Conservation (phyloP, 352 stramenopile species). For the Pilasporangium apinafurcum region DNA sequence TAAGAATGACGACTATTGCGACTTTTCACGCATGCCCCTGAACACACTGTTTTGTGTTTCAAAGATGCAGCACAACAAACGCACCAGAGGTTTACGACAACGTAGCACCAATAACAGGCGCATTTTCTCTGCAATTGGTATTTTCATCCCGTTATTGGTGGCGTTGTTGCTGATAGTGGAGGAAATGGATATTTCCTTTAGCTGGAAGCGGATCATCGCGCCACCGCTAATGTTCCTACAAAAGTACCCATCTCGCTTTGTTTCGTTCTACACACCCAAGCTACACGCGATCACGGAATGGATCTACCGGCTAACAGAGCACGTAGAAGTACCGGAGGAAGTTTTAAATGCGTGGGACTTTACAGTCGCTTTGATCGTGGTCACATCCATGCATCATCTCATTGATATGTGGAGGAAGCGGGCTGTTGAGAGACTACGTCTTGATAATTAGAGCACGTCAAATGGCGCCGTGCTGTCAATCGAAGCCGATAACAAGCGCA, state of each 20-base stretch:
- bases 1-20: no score
- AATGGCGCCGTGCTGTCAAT: not conserved
- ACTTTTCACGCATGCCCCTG: no score
- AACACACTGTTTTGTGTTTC: no score
- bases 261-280: slow-evolving; percentile 11
- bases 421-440: not conserved
- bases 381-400: slow-evolving; percentile 8
- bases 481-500: no score
- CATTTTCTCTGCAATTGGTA: no score
- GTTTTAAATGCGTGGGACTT: slow-evolving; percentile 6
- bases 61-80: no score
- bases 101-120: no score
- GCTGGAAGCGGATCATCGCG: no score
- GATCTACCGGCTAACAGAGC: not conserved
- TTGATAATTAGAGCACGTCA: not conserved
- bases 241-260: slow-evolving; percentile 11
- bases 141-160: no score
- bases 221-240: not conserved
- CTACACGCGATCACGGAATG: not conserved
- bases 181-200: no score
- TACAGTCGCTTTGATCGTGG: slow-evolving; percentile 6
- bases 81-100: no score
- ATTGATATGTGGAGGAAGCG: slow-evolving; percentile 2
- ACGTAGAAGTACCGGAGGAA: not conserved
- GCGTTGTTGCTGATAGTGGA: no score